phyloP scores from a whole-genome alignment of 1,284 basidiomycete genomes.

The Fomes fomentarius region DNA sequence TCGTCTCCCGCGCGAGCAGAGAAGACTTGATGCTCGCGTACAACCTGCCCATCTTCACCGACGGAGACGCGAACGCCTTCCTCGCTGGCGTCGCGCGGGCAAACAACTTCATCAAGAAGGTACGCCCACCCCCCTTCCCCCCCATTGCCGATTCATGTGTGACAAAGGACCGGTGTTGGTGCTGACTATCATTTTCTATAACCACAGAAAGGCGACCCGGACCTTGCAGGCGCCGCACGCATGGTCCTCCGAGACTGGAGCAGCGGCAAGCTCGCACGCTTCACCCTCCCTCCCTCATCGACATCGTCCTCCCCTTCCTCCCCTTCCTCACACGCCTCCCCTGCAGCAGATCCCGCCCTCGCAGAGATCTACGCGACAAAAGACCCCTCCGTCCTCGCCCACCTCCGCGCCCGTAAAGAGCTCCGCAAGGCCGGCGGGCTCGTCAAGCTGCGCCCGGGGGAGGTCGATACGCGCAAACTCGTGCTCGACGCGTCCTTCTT shows the following conservation, averaged over 20 bases:
- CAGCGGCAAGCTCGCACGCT: constrained; percentile 79
- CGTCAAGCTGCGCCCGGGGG: constrained; percentile 56
- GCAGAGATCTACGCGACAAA: constrained; percentile 42
- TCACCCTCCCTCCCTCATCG: constrained; percentile 60
- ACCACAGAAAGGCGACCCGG: constrained; percentile 71
- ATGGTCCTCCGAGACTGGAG: constrained; percentile 92
- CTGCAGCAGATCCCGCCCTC: constrained; percentile 26
- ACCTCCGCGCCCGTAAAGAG: constrained; percentile 61
- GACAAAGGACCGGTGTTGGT: not conserved
- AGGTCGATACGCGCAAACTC: constrained; percentile 55
- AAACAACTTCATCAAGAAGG: constrained; percentile 83
- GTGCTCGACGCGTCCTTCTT: constrained; percentile 62
- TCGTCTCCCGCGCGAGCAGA: constrained; percentile 72
- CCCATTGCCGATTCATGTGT: constrained; percentile 16
- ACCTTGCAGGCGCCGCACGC: constrained; percentile 81
- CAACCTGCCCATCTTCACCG: constrained; percentile 83
- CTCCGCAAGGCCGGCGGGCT: constrained; percentile 63
- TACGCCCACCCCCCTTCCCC: constrained; percentile 26
- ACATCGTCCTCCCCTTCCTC: constrained; percentile 28
- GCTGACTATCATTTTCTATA: not conserved
- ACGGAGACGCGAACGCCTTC: constrained; percentile 76
- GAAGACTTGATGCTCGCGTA: constrained; percentile 92
- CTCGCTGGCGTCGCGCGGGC: constrained; percentile 83
- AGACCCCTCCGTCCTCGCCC: constrained; percentile 51
- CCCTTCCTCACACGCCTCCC: too few relatives aligned